Percentiles rank a stretch among this genome's conserved stretches.
Evolutionary conservation across 2,329 filamentous ascomycete genomes (phyloP).

Genomic region (Penicillium digitatum): DNA sequence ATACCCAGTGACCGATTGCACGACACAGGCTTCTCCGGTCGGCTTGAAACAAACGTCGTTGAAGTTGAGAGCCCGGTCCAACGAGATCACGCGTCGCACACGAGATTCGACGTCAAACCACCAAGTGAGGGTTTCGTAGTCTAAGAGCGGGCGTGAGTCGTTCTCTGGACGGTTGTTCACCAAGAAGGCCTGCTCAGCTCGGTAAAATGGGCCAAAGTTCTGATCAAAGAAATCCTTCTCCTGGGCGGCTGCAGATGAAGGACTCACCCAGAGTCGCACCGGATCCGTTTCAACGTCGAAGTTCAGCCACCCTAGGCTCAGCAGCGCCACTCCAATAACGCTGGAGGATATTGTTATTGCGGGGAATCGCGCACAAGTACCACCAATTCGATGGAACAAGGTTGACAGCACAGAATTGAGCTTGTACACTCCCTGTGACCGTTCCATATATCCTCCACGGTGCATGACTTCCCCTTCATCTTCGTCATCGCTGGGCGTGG

Average conservation of each 20-base stretch:
- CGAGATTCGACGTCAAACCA: constrained; percentile 87
- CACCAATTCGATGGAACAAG: constrained; percentile 75
- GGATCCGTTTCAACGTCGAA: constrained; percentile 91
- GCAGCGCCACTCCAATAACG: constrained; percentile 67
- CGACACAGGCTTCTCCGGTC: constrained; percentile 79
- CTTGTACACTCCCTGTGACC: constrained; percentile 72
- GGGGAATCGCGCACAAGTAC: constrained; percentile 76
- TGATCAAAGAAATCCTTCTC: constrained; percentile 92
- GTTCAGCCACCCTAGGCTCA: constrained; percentile 82
- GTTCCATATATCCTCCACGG: constrained; percentile 71
- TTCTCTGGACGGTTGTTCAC: constrained; percentile 74
- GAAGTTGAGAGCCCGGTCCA: constrained; percentile 64
- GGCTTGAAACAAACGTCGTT: constrained; percentile 93
- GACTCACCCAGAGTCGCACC: constrained; percentile 93
- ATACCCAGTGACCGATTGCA: constrained; percentile 89
- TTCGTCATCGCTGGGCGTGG: constrained; percentile 81
- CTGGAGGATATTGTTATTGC: constrained; percentile 74
- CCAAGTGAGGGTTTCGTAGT: constrained; percentile 84
- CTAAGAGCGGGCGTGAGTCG: constrained; percentile 71
- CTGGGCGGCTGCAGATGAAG: constrained; percentile 79
- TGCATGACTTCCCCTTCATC: constrained; percentile 84
- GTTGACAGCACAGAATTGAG: constrained; percentile 79
- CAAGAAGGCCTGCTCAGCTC: constrained; percentile 86
- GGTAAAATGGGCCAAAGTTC: constrained; percentile 93
- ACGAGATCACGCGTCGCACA: constrained; percentile 67